Evolutionary conservation across 257 asterid species (phyloP).

Genomic region (Anisodus acutangulus): DNA sequence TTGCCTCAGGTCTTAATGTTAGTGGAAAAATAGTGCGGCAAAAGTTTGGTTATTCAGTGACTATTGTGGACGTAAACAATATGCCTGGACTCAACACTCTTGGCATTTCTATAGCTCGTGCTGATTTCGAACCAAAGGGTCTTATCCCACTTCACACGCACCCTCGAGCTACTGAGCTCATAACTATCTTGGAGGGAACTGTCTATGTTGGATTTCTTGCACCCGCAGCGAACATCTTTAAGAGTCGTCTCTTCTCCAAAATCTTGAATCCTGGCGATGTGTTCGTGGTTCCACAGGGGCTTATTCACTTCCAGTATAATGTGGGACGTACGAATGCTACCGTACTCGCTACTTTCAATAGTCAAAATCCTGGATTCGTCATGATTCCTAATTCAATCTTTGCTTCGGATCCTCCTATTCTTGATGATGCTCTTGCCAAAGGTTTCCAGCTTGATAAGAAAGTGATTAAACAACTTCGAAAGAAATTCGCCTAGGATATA

Average conservation of each 20-base stretch:
- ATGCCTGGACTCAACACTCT: conserved; percentile 26
- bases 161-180: conserved; percentile 27
- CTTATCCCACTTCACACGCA: conserved; percentile 26
- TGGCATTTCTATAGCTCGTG: conserved; percentile 7
- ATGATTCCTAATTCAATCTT: background rate
- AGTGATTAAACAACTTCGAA: background rate
- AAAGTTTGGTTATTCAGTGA: background rate
- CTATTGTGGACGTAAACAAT: background rate
- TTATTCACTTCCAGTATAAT: background rate
- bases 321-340: background rate
- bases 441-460: conserved; percentile 10
- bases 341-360: background rate
- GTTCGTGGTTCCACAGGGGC: background rate
- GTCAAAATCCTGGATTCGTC: conserved; percentile 24
- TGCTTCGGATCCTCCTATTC: conserved; percentile 23
- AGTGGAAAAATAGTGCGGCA: background rate
- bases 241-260: conserved; percentile 20
- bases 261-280: conserved; percentile 15
- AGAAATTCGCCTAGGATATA: background rate
- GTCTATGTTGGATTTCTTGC: background rate
- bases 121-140: conserved; percentile 9
- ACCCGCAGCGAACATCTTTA: background rate
- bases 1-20: background rate
- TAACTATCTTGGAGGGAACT: conserved; percentile 15
- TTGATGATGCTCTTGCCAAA: background rate